These are phyloP conservation scores for Crithidia sp. DNA, from an alignment of 208 protist species.

Conservation along the genomic window DNA sequence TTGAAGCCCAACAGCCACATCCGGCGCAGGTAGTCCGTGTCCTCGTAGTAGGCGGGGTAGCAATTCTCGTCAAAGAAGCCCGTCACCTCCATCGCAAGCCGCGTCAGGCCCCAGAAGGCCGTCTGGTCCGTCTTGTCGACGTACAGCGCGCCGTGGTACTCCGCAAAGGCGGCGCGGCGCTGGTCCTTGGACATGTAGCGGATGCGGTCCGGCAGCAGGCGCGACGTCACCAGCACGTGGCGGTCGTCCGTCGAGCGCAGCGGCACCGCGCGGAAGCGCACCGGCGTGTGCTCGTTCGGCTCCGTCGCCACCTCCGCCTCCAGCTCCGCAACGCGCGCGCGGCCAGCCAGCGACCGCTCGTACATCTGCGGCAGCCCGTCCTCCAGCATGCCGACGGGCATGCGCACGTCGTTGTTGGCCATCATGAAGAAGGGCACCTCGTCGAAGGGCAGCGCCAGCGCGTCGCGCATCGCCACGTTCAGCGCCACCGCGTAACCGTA, in stretches of 20 bases:
- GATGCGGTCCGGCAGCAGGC: slow-evolving; percentile 46
- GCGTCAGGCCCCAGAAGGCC: slow-evolving; percentile 29
- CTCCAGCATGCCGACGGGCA: slow-evolving; percentile 3
- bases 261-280: slow-evolving; percentile 15
- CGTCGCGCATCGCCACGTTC: slow-evolving; percentile 32
- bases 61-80: slow-evolving; percentile 52
- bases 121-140: slow-evolving; percentile 3
- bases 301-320: slow-evolving; percentile 31
- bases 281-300: slow-evolving; percentile 19
- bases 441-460: slow-evolving; percentile 24
- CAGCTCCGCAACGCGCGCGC: slow-evolving; percentile 13
- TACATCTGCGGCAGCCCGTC: slow-evolving; percentile 27
- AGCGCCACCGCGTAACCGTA: slow-evolving; percentile 21
- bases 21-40: slow-evolving; percentile 31
- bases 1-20: slow-evolving; percentile 29
- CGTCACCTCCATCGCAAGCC: slow-evolving; percentile 31
- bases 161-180: slow-evolving; percentile 2
- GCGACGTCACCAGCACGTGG: slow-evolving; percentile 33
- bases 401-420: slow-evolving; percentile 24
- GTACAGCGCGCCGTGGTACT: slow-evolving; percentile 19
- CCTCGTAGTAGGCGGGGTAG: slow-evolving; percentile 47
- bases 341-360: slow-evolving; percentile 14
- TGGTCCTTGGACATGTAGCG: slow-evolving; percentile 25
- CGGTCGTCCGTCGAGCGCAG: slow-evolving; percentile 29
- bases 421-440: slow-evolving; percentile 32